phyloP scores from a whole-genome alignment of 2,329 filamentous ascomycete species.

The Thermochaetoides dissita region DNA sequence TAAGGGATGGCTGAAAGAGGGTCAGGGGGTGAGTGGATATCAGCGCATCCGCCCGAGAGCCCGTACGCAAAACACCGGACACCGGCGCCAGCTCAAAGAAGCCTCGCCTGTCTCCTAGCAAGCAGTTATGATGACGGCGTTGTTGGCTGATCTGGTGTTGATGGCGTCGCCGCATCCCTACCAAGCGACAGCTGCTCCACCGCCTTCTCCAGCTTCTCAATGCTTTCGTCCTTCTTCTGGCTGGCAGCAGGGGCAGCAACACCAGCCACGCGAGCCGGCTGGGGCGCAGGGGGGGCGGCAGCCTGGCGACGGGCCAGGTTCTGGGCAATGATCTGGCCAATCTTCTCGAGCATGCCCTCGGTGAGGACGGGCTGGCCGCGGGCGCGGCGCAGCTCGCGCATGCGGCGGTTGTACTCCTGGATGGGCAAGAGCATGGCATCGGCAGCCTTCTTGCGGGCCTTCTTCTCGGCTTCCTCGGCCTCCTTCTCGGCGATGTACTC shows the following conservation, averaged over 20 bases:
- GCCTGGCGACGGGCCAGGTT: conserved; percentile 20
- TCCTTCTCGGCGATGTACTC: conserved; percentile 48
- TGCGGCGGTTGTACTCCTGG: conserved; percentile 44
- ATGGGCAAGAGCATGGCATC: conserved; percentile 39
- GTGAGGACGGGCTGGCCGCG: conserved; percentile 42
- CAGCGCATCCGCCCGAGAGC: no score
- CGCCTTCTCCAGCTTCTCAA: conserved; percentile 9
- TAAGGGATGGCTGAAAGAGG: no score
- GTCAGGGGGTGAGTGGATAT: no score
- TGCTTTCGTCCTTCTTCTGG: not conserved
- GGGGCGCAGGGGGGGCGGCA: not conserved
- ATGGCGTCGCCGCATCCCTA: conserved; percentile 2
- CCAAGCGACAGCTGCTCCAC: conserved; percentile 13
- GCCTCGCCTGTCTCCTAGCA: no score
- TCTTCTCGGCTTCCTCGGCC: conserved; percentile 23
- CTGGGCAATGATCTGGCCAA: conserved; percentile 46
- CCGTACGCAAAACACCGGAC: no score
- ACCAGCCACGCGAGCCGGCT: not conserved
- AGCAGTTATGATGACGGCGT: conserved; percentile 2
- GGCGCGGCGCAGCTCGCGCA: conserved; percentile 35
- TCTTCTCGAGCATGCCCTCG: conserved; percentile 45
- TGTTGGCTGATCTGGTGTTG: conserved; percentile 5
- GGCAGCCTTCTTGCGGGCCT: conserved; percentile 23
- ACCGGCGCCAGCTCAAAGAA: no score
- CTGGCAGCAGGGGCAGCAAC: not conserved